These are phyloP conservation scores for Sporothrix dimorphospora DNA, from an alignment of 2,329 filamentous ascomycete genomes.

Conservation along the genomic window DNA sequence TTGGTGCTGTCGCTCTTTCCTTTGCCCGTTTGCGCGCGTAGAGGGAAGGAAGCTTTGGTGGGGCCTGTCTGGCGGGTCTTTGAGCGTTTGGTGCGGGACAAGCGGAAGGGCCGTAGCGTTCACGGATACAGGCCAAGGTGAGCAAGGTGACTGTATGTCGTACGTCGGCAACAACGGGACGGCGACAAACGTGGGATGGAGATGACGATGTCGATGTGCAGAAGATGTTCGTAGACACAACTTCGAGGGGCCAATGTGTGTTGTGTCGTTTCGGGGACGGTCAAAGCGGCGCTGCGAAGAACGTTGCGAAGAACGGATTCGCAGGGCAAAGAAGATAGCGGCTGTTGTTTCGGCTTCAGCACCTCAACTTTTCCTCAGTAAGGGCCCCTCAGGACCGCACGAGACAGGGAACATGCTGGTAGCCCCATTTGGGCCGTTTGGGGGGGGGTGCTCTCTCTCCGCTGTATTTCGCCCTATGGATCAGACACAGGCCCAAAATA, in stretches of 20 bases:
- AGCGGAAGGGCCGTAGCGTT: conserved; percentile 1
- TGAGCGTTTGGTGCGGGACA: conserved; percentile 17
- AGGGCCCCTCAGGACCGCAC: not conserved
- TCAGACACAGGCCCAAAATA: not conserved
- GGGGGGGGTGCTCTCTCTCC: conserved; percentile 6
- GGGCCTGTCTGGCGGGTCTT: not conserved
- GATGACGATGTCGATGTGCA: too few species aligned
- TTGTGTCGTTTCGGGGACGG: conserved; percentile 13
- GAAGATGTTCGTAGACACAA: too few species aligned
- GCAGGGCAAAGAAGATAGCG: not conserved
- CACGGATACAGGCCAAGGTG: not conserved
- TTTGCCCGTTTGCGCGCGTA: conserved; percentile 24
- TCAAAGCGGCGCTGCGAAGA: conserved; percentile 6
- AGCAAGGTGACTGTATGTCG: not conserved
- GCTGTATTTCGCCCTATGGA: not conserved
- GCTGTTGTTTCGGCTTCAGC: not conserved
- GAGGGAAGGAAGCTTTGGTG: conserved; percentile 21
- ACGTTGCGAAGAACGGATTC: not conserved
- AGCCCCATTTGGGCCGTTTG: not conserved
- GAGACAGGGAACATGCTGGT: conserved; percentile 11
- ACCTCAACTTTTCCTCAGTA: conserved; percentile 1
- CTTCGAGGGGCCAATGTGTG: not conserved
- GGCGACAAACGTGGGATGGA: not conserved
- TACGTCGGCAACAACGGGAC: not conserved
- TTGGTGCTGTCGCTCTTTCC: conserved; percentile 3